Conservation (phyloP, 345 rosid species). For the Microcos paniculata region DNA sequence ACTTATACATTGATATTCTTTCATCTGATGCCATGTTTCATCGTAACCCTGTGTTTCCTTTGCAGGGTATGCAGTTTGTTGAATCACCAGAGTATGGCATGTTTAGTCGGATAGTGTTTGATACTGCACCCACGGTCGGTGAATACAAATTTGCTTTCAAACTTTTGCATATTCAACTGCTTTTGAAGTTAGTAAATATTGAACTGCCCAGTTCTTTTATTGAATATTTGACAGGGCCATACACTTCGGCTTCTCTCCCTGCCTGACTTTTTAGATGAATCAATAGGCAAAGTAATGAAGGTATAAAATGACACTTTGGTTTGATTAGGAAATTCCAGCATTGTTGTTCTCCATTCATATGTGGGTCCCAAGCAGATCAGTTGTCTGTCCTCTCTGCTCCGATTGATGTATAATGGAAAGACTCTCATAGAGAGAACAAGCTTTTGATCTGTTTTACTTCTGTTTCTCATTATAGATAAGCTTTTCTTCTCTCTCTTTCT, state of each 20-base stretch:
- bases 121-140: slow-evolving; percentile 85
- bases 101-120: slow-evolving; percentile 70
- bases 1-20: neutral
- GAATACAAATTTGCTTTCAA: neutral
- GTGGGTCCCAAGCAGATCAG: neutral
- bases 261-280: slow-evolving; percentile 80
- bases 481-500: neutral
- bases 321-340: neutral
- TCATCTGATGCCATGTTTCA: neutral
- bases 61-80: slow-evolving; percentile 69
- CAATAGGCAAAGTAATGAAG: slow-evolving; percentile 77
- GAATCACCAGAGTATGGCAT: slow-evolving; percentile 62
- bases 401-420: slow-evolving; percentile 13
- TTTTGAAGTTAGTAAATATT: slow-evolving; percentile 8
- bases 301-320: slow-evolving; percentile 34
- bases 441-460: slow-evolving; percentile 6
- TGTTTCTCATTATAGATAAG: neutral
- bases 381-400: neutral
- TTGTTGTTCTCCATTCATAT: neutral
- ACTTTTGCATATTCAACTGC: neutral
- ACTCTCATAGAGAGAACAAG: neutral
- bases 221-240: slow-evolving; percentile 56
- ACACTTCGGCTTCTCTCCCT: slow-evolving; percentile 79
- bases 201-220: slow-evolving; percentile 8
- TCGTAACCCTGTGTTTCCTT: slow-evolving; percentile 19